Base-by-base conservation (phyloP, 2,329 filamentous ascomycete species). In the Colletotrichum navitas region DNA sequence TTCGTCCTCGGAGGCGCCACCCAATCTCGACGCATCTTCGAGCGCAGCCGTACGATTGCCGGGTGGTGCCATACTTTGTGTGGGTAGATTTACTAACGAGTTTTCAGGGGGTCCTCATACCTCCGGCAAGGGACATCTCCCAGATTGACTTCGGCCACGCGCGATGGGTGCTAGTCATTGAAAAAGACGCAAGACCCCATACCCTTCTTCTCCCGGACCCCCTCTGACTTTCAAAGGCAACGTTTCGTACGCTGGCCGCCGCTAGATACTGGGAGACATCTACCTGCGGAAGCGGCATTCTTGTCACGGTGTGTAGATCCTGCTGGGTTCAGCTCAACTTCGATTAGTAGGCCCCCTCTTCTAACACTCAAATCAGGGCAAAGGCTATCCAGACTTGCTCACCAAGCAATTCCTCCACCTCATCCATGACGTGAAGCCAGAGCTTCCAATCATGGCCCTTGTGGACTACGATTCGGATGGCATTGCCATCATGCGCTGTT, bases 401-500 rank as follows among this genome's bases (percentile, higher is more conserved):
- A 94, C 93, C 0, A 85, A 92, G 10, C 85, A 85, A 21, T 91
- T 95, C 64, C 81, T 95, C 1, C 84, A 85, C 52, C 78, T 84
- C 16, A 66, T 94, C 1, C 85, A 87, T 47, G 78, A 75, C 0
- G 79, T 79, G 11, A 82, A 81, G 26, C 87, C 88, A 0, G 77
- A 80, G 0, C 79, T 92, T 29, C 87, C 89, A 2, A 87, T 93
- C 8, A 86, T 89, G 63, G 88, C 86, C 0, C 82, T 96, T 0
- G 87, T 93, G 1, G 94, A 97, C 76, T 93, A 89, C 71, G 93
- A 96, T 75, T 93, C 93, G 0, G 89, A 95, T 73, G 93, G 94
- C 0, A 80, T 95, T 36, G 88, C 87, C 3, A 96, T 97, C 51
- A 83, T 94, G 74, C 88, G 88, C 5, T 94, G 90, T 21, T 96